Percentiles rank a stretch among this genome's conserved stretches.
Conservation (phyloP, 75 land plant genomes). For the Chamaecyparis obtusa region DNA sequence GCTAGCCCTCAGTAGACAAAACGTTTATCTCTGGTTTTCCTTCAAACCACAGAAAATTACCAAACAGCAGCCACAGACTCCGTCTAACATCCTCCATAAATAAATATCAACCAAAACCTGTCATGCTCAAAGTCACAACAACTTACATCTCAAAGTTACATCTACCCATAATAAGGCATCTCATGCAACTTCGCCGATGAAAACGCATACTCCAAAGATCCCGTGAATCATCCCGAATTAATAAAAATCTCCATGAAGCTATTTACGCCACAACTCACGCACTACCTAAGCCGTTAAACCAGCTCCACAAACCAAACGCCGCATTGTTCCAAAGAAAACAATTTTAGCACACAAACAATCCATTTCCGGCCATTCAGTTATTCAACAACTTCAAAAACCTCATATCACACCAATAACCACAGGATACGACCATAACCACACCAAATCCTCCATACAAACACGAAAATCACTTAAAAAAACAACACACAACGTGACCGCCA, state of each 20-base stretch:
- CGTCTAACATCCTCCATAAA: background rate
- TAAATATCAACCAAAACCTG: background rate
- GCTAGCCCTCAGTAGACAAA: background rate
- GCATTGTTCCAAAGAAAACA: background rate
- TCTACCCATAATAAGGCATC: background rate
- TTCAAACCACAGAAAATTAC: background rate
- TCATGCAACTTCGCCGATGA: background rate
- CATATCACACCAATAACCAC: background rate
- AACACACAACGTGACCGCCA: background rate
- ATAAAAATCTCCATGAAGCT: background rate
- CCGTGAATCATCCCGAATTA: background rate
- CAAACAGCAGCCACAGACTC: background rate
- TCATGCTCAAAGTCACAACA: background rate
- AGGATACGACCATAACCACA: background rate
- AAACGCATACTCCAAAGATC: background rate
- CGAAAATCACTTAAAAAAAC: background rate
- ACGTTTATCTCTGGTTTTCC: background rate
- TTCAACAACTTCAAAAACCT: background rate
- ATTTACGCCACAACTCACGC: background rate
- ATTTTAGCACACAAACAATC: background rate
- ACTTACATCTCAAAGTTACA: background rate
- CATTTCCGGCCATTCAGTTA: background rate
- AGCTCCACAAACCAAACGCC: background rate
- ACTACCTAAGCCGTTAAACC: background rate
- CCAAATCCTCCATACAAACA: background rate